Base-by-base conservation (phyloP, 73 alveolate species). In the Paramecium sonneborni region DNA sequence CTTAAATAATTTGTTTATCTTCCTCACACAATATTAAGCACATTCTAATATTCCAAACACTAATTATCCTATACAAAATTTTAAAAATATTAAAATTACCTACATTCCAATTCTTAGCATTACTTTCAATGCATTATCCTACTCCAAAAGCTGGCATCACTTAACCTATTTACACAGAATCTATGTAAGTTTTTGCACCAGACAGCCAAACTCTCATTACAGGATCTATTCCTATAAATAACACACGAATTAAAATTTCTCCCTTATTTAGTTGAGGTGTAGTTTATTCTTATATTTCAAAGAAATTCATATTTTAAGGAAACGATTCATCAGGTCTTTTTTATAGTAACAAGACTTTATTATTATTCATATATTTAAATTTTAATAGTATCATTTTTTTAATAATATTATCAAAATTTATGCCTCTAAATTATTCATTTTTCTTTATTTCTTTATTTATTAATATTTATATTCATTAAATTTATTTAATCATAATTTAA, bases 151-250 rank as follows among this genome's bases (percentile, higher is more conserved):
- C 87, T 8, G 85, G 94, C 94, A 88, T 88, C 14, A 88, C 94
- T 43, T 68, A 88, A 0, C 94, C 94, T 70, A 82, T 57, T 15
- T 69, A 24, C 2, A 88, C 85, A 15, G 89, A 57, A 88, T 76
- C 91, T 32, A 88, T 76, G 38, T 88, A 88, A 5, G 94, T 88
- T 43, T 76, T 76, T 9, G 94, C 94, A 11, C 94, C 94, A 21
- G 94, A 69, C 57, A 88, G 69, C 94, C 94, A 88, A 24, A 88
- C 94, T 41, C 94, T 88, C 94, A 88, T 88, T n/a, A 88, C 87
- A 37, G 94, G 94, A 26, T 88, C 94, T 39, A 88, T 46, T 3
- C 90, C 74, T 1, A 79, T 46, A 46, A 14, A 79, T 9, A 69
- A 69, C 10, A 88, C 94, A 39, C 84, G 46, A 20, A 88, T 82